Base-by-base conservation (phyloP, 2,329 filamentous ascomycete species). In the Chlorencoelia australis region DNA sequence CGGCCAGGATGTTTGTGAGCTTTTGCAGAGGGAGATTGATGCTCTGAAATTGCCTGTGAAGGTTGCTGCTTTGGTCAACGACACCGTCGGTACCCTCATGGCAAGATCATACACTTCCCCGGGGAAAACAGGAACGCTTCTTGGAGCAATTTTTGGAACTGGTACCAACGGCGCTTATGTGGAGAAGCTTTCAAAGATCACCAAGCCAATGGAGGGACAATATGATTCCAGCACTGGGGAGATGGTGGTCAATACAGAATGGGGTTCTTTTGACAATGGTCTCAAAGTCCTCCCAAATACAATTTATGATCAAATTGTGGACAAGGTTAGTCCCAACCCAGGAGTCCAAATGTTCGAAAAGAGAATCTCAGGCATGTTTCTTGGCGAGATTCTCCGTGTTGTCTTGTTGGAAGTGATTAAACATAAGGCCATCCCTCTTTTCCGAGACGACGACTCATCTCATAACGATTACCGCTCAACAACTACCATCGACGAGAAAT, bases 331-430 rank as follows among this genome's bases (percentile, higher is more conserved):
- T 47, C 77, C 85, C 50, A 96, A 98, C 61, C 89, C 88, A 0
- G 91, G 91, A 17, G 77, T 94, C 43, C 91, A 98, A 58, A 94
- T 96, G 84, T 98, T 96, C 56, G 91, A 98, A 67, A 98, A 98
- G 71, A 82, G 89, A 31, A 82, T 98, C 11, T 94, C 87, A 1
- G 91, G 91, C 58, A 96, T 98, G 89, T 98, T 96, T 65, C 63
- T 98, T 32, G 91, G 91, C 37, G 91, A 98, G 60, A 88, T 96
- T 45, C 71, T 95, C 37, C 82, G 91, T 37, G 71, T 85, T 29
- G 78, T 79, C 11, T 65, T 95, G 15, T 59, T 91, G 33, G 69
- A 76, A 40, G 71, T 95, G 57, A 66, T 88, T 53, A 71, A 81
- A 50, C 71, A 84, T 48, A 67, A 77, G 18, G 59, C 69, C 1